These are phyloP conservation scores for Trichoderma parareesei DNA, from an alignment of 495 filamentous ascomycete genomes.

Conservation along the genomic window DNA sequence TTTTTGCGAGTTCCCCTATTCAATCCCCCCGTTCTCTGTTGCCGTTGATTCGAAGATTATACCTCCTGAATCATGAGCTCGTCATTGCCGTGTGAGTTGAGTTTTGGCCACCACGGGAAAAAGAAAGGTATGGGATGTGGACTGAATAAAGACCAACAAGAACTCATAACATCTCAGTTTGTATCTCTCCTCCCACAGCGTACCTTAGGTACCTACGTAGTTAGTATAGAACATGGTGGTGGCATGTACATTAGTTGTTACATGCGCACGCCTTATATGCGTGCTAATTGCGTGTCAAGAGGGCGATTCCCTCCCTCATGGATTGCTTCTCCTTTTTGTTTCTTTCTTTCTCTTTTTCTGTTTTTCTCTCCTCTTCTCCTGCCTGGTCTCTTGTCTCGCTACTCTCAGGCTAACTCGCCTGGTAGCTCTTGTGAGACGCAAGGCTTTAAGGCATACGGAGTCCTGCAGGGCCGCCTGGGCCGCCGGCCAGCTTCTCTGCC, in stretches of 20 bases:
- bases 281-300: slow-evolving; percentile 2
- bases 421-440: background rate
- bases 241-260: background rate
- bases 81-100: background rate
- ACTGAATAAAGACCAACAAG: background rate
- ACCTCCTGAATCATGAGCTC: background rate
- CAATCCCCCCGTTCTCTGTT: background rate
- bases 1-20: background rate
- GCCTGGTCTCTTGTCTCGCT: no score
- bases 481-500: slow-evolving; percentile 54
- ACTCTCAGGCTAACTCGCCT: background rate
- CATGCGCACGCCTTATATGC: background rate
- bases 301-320: background rate
- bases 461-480: slow-evolving; percentile 6
- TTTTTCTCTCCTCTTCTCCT: background rate
- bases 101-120: background rate
- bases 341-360: background rate
- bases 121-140: background rate
- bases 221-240: background rate
- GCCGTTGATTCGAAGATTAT: no score
- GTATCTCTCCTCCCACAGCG: background rate
- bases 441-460: slow-evolving; percentile 12
- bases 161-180: background rate
- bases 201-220: background rate
- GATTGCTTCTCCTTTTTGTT: background rate